A percentile compares a stretch with the other conserved stretches of the same genome.
phyloP scores from a whole-genome alignment of 2,329 filamentous ascomycete species.

The Penicillium sp. region DNA sequence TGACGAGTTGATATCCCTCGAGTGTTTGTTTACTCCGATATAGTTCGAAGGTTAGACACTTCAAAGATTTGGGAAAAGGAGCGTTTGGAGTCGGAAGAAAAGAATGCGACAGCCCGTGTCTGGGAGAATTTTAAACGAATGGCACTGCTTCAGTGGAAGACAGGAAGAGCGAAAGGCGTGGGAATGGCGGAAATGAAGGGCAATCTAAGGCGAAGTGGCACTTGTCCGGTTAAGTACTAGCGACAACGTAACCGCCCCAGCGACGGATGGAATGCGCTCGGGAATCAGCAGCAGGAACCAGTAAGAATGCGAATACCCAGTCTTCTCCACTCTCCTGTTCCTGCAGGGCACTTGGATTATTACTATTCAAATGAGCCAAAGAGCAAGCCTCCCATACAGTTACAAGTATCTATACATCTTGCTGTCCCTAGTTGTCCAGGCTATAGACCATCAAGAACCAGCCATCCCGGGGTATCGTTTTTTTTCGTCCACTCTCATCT shows the following conservation, averaged over 20 bases:
- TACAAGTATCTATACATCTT: no score
- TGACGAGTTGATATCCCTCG: slow-evolving; percentile 13
- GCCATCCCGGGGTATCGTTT: no score
- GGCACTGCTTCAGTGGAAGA: slow-evolving; percentile 21
- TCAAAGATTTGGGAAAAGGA: slow-evolving; percentile 21
- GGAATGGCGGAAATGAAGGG: slow-evolving; percentile 7
- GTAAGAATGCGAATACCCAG: not conserved
- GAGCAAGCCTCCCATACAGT: no score
- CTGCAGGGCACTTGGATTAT: not conserved
- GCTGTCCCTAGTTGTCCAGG: no score
- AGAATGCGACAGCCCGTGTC: slow-evolving; percentile 34
- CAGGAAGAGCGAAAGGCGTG: slow-evolving; percentile 11
- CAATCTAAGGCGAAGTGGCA: slow-evolving; percentile 2
- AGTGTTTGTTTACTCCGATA: slow-evolving; percentile 9
- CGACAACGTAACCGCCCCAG: slow-evolving; percentile 6
- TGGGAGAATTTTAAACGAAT: slow-evolving; percentile 20
- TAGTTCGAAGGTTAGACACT: not conserved
- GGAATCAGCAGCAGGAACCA: not conserved
- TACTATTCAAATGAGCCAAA: no score
- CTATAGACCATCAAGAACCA: no score
- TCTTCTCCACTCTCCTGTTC: not conserved
- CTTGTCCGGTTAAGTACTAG: not conserved
- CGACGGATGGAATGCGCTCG: slow-evolving; percentile 4
- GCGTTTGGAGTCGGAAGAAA: slow-evolving; percentile 33
- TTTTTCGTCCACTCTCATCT: no score